These are phyloP conservation scores for Cymbopogon flexuosus DNA, from an alignment of 202 grass and related monocot species.

Conservation along the genomic window DNA sequence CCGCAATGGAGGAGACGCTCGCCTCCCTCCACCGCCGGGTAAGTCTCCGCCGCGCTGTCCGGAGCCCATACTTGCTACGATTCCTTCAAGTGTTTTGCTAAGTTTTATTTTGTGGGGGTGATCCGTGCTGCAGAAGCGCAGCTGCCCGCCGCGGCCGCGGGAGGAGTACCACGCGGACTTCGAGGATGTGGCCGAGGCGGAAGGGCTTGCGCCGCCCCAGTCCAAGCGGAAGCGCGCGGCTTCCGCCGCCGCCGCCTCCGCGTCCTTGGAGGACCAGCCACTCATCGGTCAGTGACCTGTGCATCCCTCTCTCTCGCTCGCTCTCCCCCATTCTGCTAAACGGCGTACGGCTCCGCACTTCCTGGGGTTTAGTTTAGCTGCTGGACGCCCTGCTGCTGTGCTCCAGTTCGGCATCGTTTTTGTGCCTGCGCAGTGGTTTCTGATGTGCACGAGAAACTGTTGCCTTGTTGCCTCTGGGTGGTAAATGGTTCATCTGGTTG, in stretches of 20 bases:
- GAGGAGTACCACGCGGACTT: conserved; percentile 26
- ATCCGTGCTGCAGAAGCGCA: conserved; percentile 35
- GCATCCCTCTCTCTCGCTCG: too few species aligned
- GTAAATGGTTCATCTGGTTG: background rate
- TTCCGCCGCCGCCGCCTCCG: conserved; percentile 17
- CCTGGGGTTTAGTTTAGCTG: background rate
- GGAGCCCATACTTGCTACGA: background rate
- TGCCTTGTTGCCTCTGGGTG: background rate
- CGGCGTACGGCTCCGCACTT: background rate
- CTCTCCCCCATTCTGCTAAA: background rate
- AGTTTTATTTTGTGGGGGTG: background rate
- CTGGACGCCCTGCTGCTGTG: background rate
- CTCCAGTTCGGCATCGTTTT: background rate
- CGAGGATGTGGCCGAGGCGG: conserved; percentile 17
- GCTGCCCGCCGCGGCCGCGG: conserved; percentile 40
- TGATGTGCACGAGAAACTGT: background rate
- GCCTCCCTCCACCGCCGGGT: conserved; percentile 38
- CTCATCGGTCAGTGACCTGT: conserved; percentile 40
- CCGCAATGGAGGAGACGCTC: conserved; percentile 28
- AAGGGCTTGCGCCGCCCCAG: conserved; percentile 20
- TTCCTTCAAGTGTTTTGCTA: background rate
- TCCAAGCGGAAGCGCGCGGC: conserved; percentile 46
- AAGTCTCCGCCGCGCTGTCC: background rate
- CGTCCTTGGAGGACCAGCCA: conserved; percentile 15
- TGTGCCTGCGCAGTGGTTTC: background rate